phyloP scores from a whole-genome alignment of 2,329 filamentous ascomycete genomes.

The Byssoonygena ceratinophila region DNA sequence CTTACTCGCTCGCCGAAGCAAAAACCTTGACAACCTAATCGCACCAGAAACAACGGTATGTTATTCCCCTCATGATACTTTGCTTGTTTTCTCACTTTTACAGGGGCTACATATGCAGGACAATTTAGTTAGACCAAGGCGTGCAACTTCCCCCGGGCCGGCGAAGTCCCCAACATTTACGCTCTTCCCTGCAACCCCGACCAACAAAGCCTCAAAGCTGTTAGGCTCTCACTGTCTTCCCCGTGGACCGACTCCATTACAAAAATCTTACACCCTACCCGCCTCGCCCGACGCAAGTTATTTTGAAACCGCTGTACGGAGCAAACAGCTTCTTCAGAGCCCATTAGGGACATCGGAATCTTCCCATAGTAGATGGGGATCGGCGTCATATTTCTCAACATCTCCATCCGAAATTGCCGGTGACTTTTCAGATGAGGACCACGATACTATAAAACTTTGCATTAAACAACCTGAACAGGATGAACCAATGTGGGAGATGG shows the following conservation, averaged over 20 bases:
- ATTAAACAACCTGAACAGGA: conserved; percentile 13
- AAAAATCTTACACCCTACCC: conserved; percentile 19
- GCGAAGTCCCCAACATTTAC: conserved; percentile 31
- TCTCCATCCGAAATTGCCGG: conserved; percentile 5
- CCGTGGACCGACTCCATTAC: conserved; percentile 21
- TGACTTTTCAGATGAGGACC: conserved; percentile 5
- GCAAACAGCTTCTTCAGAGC: background rate
- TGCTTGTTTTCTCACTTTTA: background rate
- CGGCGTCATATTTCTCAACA: conserved; percentile 9
- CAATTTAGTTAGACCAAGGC: conserved; percentile 22
- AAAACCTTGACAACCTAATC: conserved; percentile 41
- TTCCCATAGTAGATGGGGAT: conserved; percentile 4
- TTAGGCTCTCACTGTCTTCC: conserved; percentile 21
- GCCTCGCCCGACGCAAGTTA: background rate
- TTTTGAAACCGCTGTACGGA: background rate
- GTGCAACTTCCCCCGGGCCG: conserved; percentile 30
- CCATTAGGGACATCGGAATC: conserved; percentile 4
- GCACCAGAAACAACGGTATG: conserved; percentile 40
- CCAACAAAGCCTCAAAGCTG: conserved; percentile 25
- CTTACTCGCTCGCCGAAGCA: conserved; percentile 29
- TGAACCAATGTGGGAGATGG: conserved; percentile 17
- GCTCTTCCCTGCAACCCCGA: conserved; percentile 29
- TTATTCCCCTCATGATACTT: background rate
- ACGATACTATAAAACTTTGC: conserved; percentile 9
- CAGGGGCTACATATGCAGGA: conserved; percentile 13